Conservation (phyloP, 1,284 basidiomycete genomes). For the Marasmius fiardii region DNA sequence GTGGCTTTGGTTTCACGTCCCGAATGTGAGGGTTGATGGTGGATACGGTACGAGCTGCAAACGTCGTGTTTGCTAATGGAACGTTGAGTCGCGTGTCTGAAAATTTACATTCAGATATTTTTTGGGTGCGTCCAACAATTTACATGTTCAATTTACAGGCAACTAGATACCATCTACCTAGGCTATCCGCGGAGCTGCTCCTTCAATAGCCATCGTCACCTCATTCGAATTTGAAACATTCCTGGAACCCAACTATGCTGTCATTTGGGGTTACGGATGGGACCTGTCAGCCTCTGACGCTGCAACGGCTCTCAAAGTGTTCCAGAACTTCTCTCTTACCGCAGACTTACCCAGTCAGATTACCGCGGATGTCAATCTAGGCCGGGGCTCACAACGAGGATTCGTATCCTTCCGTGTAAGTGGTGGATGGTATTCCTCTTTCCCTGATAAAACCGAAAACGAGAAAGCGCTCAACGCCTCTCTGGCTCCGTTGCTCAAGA, state of each 20-base stretch:
- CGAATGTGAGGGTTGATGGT: slow-evolving; percentile 28
- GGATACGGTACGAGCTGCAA: slow-evolving; percentile 26
- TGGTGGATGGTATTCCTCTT: slow-evolving; percentile 11
- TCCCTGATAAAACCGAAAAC: not conserved
- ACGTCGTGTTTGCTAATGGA: slow-evolving; percentile 32
- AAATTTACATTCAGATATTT: slow-evolving; percentile 26
- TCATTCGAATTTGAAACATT: slow-evolving; percentile 26
- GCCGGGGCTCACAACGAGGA: not conserved
- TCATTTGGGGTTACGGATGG: slow-evolving; percentile 16
- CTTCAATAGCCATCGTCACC: slow-evolving; percentile 31
- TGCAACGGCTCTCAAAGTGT: slow-evolving; percentile 15
- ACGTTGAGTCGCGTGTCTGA: slow-evolving; percentile 25
- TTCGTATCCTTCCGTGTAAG: slow-evolving; percentile 6
- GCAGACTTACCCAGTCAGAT: slow-evolving; percentile 15
- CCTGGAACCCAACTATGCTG: slow-evolving; percentile 21
- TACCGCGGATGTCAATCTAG: slow-evolving; percentile 9
- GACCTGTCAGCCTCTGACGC: slow-evolving; percentile 14
- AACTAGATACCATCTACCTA: slow-evolving; percentile 5
- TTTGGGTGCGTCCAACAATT: slow-evolving; percentile 22
- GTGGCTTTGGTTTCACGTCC: slow-evolving; percentile 27
- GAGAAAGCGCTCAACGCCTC: slow-evolving; percentile 6
- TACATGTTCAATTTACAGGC: too few relatives aligned
- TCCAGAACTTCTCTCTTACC: slow-evolving; percentile 18
- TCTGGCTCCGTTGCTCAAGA: slow-evolving; percentile 26
- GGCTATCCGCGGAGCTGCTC: slow-evolving; percentile 30